Evolutionary conservation across 225 moss, liverwort and hornwort genomes (phyloP), one percentile per base, ranked within the genome.

Genomic region (Sphagnum tenellum): DNA sequence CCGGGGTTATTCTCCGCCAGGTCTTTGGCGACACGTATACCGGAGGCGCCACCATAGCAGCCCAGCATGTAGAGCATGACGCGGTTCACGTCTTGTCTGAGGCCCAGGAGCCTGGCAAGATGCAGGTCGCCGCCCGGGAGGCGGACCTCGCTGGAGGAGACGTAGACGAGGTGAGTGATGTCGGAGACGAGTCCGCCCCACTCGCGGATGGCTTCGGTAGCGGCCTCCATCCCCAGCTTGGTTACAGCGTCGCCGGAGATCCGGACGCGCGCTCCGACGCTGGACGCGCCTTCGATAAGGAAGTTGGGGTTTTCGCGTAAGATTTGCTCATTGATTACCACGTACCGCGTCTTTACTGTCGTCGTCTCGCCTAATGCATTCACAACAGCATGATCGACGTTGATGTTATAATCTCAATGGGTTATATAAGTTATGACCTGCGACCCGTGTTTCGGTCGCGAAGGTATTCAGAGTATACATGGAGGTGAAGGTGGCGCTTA

Each of bases 51-150:
- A 2, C 96, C 96, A 57, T 85, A 92, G 72, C 96, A 96, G 3
- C 96, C 96, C 50, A 92, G 66, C 96, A 96, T 96, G 77, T 85
- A 96, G 2, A 96, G 77, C 92, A 92, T 87, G 12, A 92, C 75
- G 61, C 96, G 83, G 57, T 90, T 89, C 47, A 98, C 82, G 55
- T 89, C 85, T 7, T 77, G 71, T 46, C 90, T 81, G 1, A 98
- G 86, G 10, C 93, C 90, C 9, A 98, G 62, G 4, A 72, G 50
- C 48, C 78, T 78, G 3, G 96, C 78, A 3, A 98, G 71, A 64
- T 79, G 80, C 45, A 98, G 79, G 50, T 98, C 96, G 3, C 96
- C 96, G 0, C 96, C 96, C 0, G 96, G 96, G 0, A 98, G 73
- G 3, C 96, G 92, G 44, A 98, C 79, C 75, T 98, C 96, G 59